Evolutionary conservation across 2,329 filamentous ascomycete species (phyloP).

Genomic region (Chrysoporthe puriensis): DNA sequence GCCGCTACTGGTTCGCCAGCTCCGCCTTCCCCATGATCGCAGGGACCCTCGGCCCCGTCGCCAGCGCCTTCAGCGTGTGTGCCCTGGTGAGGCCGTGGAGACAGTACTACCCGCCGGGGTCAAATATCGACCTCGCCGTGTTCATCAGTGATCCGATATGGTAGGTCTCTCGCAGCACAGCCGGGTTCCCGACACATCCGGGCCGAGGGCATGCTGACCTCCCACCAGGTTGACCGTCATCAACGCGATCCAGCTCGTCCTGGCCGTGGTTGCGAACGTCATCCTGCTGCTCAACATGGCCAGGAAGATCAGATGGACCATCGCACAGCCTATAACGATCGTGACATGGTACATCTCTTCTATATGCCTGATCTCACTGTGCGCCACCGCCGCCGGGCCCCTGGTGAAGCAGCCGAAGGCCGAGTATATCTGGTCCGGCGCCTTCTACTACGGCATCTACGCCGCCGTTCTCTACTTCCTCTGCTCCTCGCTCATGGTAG

Average conservation of each 20-base stretch:
- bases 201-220: background rate
- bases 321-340: slow-evolving; percentile 84
- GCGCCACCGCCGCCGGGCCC: slow-evolving; percentile 66
- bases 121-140: slow-evolving; percentile 51
- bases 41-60: slow-evolving; percentile 82
- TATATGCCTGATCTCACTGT: slow-evolving; percentile 68
- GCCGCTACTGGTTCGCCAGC: slow-evolving; percentile 67
- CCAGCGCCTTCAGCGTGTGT: slow-evolving; percentile 85
- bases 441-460: slow-evolving; percentile 85
- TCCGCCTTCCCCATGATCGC: slow-evolving; percentile 77
- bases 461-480: slow-evolving; percentile 80
- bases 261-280: slow-evolving; percentile 78
- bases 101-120: slow-evolving; percentile 54
- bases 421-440: slow-evolving; percentile 73
- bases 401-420: slow-evolving; percentile 46
- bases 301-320: slow-evolving; percentile 73
- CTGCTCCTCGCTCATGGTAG: slow-evolving; percentile 73
- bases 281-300: slow-evolving; percentile 90
- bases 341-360: slow-evolving; percentile 73
- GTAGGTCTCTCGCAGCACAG: slow-evolving; percentile 43
- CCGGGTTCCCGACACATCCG: background rate
- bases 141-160: slow-evolving; percentile 72
- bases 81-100: slow-evolving; percentile 84
- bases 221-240: slow-evolving; percentile 66
- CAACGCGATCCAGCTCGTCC: slow-evolving; percentile 76